A percentile compares a stretch with the other conserved stretches of the same genome.
These are phyloP conservation scores for Rutstroemia sp. DNA, from an alignment of 2,329 filamentous ascomycete genomes.

Conservation along the genomic window DNA sequence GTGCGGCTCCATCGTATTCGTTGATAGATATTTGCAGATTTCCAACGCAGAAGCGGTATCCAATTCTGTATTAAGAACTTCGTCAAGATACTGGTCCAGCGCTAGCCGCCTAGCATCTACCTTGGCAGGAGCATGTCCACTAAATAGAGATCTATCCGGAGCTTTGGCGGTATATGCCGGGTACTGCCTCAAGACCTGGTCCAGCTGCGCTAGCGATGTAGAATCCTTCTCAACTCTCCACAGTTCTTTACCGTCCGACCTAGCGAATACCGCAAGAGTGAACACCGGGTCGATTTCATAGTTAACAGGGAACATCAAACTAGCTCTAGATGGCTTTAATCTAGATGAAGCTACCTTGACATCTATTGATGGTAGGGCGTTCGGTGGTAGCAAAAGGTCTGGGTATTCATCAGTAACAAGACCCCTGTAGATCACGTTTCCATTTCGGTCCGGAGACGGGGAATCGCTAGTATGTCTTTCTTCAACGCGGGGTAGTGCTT, in stretches of 20 bases:
- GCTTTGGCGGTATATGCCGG: conserved; percentile 66
- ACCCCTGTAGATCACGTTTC: conserved; percentile 61
- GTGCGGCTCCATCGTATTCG: conserved; percentile 54
- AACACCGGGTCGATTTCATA: conserved; percentile 91
- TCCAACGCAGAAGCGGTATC: conserved; percentile 70
- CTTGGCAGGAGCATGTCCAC: conserved; percentile 86
- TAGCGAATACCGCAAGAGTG: conserved; percentile 76
- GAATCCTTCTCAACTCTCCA: conserved; percentile 96
- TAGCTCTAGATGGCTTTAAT: conserved; percentile 86
- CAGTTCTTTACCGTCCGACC: conserved; percentile 68
- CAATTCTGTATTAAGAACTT: conserved; percentile 74
- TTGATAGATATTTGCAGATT: conserved; percentile 82
- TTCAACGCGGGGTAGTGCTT: conserved; percentile 13
- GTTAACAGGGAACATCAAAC: conserved; percentile 70
- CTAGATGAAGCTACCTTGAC: conserved; percentile 88
- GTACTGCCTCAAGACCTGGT: conserved; percentile 70
- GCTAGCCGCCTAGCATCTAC: conserved; percentile 78
- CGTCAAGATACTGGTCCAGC: conserved; percentile 78
- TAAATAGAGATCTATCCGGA: conserved; percentile 82
- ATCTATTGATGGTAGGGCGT: conserved; percentile 77
- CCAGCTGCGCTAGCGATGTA: conserved; percentile 69
- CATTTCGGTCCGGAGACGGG: conserved; percentile 31
- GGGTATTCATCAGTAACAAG: conserved; percentile 82
- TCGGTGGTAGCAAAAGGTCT: conserved; percentile 76
- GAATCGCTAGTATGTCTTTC: neutral